Evolutionary conservation across 345 rosid species (phyloP), one percentile per base, ranked within the genome.

Genomic region (Turnera subulata): DNA sequence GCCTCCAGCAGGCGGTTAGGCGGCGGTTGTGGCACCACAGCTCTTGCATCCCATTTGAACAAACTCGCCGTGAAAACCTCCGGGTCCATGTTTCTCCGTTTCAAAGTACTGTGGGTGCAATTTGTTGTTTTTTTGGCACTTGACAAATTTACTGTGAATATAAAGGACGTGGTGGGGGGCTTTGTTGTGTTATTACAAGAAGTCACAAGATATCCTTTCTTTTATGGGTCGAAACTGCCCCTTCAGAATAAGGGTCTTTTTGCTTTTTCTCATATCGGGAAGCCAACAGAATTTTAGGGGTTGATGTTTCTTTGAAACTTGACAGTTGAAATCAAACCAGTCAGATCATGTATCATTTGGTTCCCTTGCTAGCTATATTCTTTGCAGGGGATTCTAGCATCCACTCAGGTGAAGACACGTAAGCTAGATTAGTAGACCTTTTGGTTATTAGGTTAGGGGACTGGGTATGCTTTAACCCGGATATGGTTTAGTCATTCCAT

Each of bases 11-110:
- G 70, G 12, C 62, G 78, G 11, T 62, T 53, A 0, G 65, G 56
- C 7, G 65, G 75, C 15, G 73, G 58, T 10, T 66, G 77, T n/a
- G 73, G 51, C 32, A 55, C 61, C 32, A 70, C 63, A 2, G 70
- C 56, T 15, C 83, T 47, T 7, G 90, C 80, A 66, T 85, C 91
- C 96, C 96, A 88, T 65, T 83, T 84, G 84, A 85, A 85, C 65
- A 83, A 80, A 57, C 81, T 80, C 38, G 78, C 83, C 32, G 88
- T 64, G 75, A 86, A 89, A 7, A 86, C 86, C 58, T 86, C 95
- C 12, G 92, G 95, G 64, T 89, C 97, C 97, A 89, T 80, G 17
- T 33, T 20, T 50, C 17, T 12, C 50, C 8, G 35, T 4, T 29
- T 8, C n/a, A n/a, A 29, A 29, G 35, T 8, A 29, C 35, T 4